Evolutionary conservation across 2,329 filamentous ascomycete species (phyloP).

Genomic region (Ascochyta pisi): DNA sequence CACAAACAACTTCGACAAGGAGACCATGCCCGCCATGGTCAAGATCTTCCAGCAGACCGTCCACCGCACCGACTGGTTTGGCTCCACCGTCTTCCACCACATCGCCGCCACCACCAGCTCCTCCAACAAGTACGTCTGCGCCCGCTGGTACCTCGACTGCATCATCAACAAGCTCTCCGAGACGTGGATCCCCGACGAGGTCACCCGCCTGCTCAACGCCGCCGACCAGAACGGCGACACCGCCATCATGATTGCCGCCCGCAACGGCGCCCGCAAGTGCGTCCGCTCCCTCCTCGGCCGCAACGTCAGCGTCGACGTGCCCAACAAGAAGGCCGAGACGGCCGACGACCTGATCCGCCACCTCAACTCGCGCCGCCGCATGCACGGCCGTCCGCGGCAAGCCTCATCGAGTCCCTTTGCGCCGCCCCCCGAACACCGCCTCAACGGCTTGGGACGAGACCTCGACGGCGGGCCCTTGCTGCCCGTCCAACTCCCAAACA

Average conservation of each 20-base stretch:
- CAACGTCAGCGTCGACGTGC: slow-evolving; percentile 81
- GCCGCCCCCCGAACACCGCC: slow-evolving; percentile 43
- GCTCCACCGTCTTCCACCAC: slow-evolving; percentile 91
- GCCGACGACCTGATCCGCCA: slow-evolving; percentile 83
- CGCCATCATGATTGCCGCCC: slow-evolving; percentile 83
- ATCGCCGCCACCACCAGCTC: slow-evolving; percentile 87
- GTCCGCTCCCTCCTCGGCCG: slow-evolving; percentile 73
- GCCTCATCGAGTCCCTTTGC: slow-evolving; percentile 74
- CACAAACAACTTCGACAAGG: slow-evolving; percentile 95
- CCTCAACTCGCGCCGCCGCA: slow-evolving; percentile 71
- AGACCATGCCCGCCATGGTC: slow-evolving; percentile 84
- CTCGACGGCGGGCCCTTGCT: slow-evolving; percentile 36
- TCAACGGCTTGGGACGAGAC: slow-evolving; percentile 35
- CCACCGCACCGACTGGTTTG: slow-evolving; percentile 77
- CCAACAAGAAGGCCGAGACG: slow-evolving; percentile 80
- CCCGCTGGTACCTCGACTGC: slow-evolving; percentile 91
- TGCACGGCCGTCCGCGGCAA: slow-evolving; percentile 64
- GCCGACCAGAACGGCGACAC: slow-evolving; percentile 91
- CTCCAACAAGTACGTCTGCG: slow-evolving; percentile 85
- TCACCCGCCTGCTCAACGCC: slow-evolving; percentile 79
- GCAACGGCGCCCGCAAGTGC: slow-evolving; percentile 82
- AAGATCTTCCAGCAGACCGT: slow-evolving; percentile 84
- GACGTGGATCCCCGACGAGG: slow-evolving; percentile 74
- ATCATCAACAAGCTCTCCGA: slow-evolving; percentile 87
- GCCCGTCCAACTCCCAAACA: slow-evolving; percentile 33